Evolutionary conservation across 305 asterid genomes (phyloP).

Genomic region (Plantago coronopus): DNA sequence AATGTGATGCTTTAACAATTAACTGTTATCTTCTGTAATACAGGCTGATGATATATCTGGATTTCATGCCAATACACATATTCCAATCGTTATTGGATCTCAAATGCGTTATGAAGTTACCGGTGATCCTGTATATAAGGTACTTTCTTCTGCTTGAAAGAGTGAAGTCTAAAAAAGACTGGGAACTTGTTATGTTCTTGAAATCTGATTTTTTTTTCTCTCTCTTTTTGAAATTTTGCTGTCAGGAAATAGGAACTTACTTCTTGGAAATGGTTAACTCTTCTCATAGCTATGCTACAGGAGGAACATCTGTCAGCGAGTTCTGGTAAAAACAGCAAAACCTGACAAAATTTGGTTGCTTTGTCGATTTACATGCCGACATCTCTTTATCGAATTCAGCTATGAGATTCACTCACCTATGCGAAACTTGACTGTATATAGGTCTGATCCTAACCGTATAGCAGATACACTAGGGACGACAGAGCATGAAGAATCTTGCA

Average conservation of each 20-base stretch:
- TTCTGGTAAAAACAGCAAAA: slow-evolving; percentile 46
- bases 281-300: slow-evolving; percentile 86
- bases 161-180: background rate
- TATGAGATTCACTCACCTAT: no score
- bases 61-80: slow-evolving; percentile 84
- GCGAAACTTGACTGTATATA: slow-evolving; percentile 21
- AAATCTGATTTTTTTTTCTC: slow-evolving; percentile 1
- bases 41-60: slow-evolving; percentile 78
- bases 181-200: background rate
- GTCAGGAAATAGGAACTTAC: slow-evolving; percentile 67
- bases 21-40: slow-evolving; percentile 12
- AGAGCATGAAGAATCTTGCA: slow-evolving; percentile 89
- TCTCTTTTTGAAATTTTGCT: slow-evolving; percentile 12
- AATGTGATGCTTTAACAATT: background rate
- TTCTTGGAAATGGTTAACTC: slow-evolving; percentile 83
- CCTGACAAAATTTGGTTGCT: background rate
- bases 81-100: slow-evolving; percentile 81
- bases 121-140: slow-evolving; percentile 81
- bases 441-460: slow-evolving; percentile 78
- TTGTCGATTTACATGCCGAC: background rate
- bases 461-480: slow-evolving; percentile 48
- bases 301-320: slow-evolving; percentile 79
- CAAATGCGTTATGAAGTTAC: slow-evolving; percentile 92
- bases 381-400: background rate
- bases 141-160: slow-evolving; percentile 10